These are phyloP conservation scores for Cytospora schulzeri DNA, from an alignment of 2,329 filamentous ascomycete species.

Conservation along the genomic window DNA sequence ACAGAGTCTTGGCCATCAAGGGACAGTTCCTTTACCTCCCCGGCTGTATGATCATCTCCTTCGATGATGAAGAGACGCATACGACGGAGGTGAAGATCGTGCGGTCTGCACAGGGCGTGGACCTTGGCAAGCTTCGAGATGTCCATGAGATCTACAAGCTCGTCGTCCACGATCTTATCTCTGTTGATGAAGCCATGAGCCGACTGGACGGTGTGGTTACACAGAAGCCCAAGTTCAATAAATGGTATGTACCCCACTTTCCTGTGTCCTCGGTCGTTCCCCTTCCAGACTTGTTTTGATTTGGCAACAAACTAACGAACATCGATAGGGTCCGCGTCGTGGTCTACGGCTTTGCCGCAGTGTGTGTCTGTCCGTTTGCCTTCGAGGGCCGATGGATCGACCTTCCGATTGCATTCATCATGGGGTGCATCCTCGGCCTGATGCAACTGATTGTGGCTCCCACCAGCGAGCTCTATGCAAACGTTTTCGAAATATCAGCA, in stretches of 20 bases:
- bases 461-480: slow-evolving; percentile 63
- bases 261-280: not conserved
- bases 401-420: slow-evolving; percentile 73
- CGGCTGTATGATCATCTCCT: slow-evolving; percentile 92
- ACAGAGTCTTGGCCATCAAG: slow-evolving; percentile 81
- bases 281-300: not conserved
- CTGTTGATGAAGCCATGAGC: slow-evolving; percentile 69
- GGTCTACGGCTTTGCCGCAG: slow-evolving; percentile 75
- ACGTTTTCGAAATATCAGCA: slow-evolving; percentile 51
- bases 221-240: slow-evolving; percentile 49
- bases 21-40: slow-evolving; percentile 89
- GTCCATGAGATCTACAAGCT: slow-evolving; percentile 79
- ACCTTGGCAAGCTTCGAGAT: slow-evolving; percentile 73
- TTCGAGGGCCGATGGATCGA: slow-evolving; percentile 78
- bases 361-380: slow-evolving; percentile 76
- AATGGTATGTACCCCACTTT: slow-evolving; percentile 26
- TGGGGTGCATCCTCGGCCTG: slow-evolving; percentile 73
- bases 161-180: slow-evolving; percentile 76
- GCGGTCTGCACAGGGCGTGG: slow-evolving; percentile 67
- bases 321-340: slow-evolving; percentile 60
- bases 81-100: slow-evolving; percentile 81
- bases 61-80: slow-evolving; percentile 73
- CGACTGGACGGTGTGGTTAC: slow-evolving; percentile 59
- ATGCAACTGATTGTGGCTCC: slow-evolving; percentile 76
- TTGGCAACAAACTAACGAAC: not conserved